phyloP scores from a whole-genome alignment of 2,329 filamentous ascomycete species.

The Pyrenophora tritici-repentis region DNA sequence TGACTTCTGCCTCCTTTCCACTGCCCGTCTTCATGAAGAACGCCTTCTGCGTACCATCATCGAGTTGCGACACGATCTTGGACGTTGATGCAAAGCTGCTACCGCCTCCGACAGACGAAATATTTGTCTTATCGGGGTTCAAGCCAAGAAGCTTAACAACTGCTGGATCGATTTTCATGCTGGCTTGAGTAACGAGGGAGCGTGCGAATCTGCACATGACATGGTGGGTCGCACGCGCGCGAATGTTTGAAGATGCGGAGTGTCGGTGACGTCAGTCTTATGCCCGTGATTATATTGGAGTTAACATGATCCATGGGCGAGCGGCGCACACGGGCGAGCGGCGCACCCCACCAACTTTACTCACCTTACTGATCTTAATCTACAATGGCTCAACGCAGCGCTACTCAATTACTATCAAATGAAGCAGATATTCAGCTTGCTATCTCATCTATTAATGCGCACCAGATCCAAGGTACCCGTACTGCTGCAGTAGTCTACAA shows the following conservation, averaged over 20 bases:
- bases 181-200: background rate
- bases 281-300: background rate
- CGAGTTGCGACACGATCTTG: constrained; percentile 57
- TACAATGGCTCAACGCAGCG: too few relatives aligned
- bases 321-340: too few relatives aligned
- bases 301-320: too few relatives aligned
- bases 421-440: too few relatives aligned
- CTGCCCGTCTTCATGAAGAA: constrained; percentile 76
- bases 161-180: constrained; percentile 64
- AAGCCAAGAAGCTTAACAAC: constrained; percentile 66
- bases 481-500: too few relatives aligned
- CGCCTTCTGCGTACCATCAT: constrained; percentile 56
- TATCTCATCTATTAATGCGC: too few relatives aligned
- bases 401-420: too few relatives aligned
- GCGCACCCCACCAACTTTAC: too few relatives aligned
- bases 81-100: constrained; percentile 68
- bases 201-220: background rate
- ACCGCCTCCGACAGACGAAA: constrained; percentile 67
- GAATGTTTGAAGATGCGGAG: background rate
- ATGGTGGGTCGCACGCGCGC: background rate
- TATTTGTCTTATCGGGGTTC: constrained; percentile 58
- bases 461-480: too few relatives aligned
- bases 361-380: too few relatives aligned
- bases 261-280: constrained; percentile 4
- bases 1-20: constrained; percentile 63